A percentile compares a stretch with the other conserved stretches of the same genome.
Conservation (phyloP, 2,329 filamentous ascomycete genomes). For the Colletotrichum sp. region DNA sequence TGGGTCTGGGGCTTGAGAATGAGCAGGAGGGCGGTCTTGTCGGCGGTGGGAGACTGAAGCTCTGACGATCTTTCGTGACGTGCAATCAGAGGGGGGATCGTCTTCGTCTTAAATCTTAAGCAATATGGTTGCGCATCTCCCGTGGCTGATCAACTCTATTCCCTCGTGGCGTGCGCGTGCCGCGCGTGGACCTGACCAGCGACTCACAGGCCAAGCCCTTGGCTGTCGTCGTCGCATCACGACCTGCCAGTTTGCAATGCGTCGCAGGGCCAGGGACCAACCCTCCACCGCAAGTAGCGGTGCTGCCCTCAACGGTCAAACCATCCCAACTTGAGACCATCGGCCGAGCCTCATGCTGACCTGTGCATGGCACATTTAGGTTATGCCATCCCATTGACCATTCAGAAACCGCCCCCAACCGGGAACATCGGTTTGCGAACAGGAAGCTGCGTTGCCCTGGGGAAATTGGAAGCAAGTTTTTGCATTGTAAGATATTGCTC, state of each 20-base stretch:
- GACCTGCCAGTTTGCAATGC: background rate
- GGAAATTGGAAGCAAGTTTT: slow-evolving; percentile 1
- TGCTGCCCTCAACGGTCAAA: background rate
- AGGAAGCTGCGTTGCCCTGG: background rate
- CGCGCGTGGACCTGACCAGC: background rate
- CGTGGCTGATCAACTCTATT: background rate
- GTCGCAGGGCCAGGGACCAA: background rate
- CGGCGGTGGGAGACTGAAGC: slow-evolving; percentile 1
- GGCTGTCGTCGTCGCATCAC: background rate
- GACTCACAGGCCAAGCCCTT: background rate
- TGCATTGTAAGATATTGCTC: background rate
- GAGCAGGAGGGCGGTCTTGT: background rate
- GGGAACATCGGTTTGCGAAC: background rate
- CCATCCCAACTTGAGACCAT: background rate
- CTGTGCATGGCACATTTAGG: background rate
- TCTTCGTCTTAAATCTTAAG: slow-evolving; percentile 2
- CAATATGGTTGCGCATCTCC: background rate
- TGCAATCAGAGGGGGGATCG: background rate
- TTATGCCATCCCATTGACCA: background rate
- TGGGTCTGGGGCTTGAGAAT: background rate
- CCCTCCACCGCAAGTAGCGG: background rate
- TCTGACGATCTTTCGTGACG: background rate
- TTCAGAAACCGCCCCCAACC: background rate
- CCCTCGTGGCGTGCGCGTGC: background rate
- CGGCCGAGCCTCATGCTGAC: background rate